phyloP scores from a whole-genome alignment of 2,329 filamentous ascomycete species.

The Xylaria sp. region DNA sequence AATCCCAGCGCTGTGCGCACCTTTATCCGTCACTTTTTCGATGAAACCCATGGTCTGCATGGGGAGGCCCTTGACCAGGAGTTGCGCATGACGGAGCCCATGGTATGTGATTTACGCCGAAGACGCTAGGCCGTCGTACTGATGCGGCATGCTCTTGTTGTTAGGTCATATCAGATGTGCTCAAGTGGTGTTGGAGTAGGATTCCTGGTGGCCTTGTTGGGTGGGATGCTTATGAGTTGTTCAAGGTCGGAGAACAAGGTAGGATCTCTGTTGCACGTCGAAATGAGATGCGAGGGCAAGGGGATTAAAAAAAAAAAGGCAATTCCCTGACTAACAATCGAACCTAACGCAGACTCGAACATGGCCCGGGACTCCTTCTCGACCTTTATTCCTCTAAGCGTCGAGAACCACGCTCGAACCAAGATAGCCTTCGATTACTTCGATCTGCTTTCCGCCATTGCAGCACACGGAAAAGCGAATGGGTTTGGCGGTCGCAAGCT shows the following conservation, averaged over 20 bases:
- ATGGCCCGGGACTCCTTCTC: constrained; percentile 93
- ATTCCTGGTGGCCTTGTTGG: constrained; percentile 90
- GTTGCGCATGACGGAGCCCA: constrained; percentile 89
- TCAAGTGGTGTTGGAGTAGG: constrained; percentile 99
- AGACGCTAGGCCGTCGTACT: constrained; percentile 12
- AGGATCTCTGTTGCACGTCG: constrained; percentile 44
- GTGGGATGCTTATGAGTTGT: constrained; percentile 97
- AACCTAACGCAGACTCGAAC: constrained; percentile 75
- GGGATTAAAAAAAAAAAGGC: neutral
- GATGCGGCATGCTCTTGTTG: constrained; percentile 14
- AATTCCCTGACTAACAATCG: constrained; percentile 21
- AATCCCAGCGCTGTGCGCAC: constrained; percentile 92
- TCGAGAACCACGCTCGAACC: constrained; percentile 85
- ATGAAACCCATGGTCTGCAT: constrained; percentile 69
- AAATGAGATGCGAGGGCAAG: constrained; percentile 11
- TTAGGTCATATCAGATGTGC: constrained; percentile 89
- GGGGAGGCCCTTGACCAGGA: constrained; percentile 84
- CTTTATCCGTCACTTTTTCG: constrained; percentile 94
- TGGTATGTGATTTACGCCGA: constrained; percentile 69
- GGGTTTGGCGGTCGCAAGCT: constrained; percentile 93
- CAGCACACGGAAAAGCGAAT: constrained; percentile 92
- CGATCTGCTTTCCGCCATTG: constrained; percentile 88
- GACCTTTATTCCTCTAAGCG: constrained; percentile 94
- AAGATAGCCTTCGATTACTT: constrained; percentile 97
- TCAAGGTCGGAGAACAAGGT: constrained; percentile 95